Conservation (phyloP, 1,284 basidiomycete species). For the Abortiporus biennis region DNA sequence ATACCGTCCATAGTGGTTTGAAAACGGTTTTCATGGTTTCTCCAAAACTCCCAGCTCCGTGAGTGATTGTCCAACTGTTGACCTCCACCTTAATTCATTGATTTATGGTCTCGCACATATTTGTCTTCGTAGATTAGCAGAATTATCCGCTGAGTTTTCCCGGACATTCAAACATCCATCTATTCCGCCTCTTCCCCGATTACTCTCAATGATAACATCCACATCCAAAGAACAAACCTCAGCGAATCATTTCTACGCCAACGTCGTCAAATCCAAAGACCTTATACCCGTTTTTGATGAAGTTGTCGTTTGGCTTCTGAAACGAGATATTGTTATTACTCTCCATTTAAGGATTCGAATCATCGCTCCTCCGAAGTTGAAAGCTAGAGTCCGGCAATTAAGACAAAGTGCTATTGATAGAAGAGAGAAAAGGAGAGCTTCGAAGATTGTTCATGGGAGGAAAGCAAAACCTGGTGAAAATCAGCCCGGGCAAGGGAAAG, state of each 20-base stretch:
- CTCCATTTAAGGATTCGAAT: slow-evolving; percentile 85
- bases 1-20: slow-evolving; percentile 76
- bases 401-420: slow-evolving; percentile 4
- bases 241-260: slow-evolving; percentile 72
- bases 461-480: slow-evolving; percentile 16
- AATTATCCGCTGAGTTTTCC: slow-evolving; percentile 60
- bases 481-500: slow-evolving; percentile 5
- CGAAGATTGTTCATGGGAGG: slow-evolving; percentile 14
- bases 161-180: slow-evolving; percentile 56
- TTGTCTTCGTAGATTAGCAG: slow-evolving; percentile 41
- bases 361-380: slow-evolving; percentile 73
- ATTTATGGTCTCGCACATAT: slow-evolving; percentile 1
- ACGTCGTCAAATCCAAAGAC: slow-evolving; percentile 64
- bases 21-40: slow-evolving; percentile 81
- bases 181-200: slow-evolving; percentile 66
- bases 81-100: slow-evolving; percentile 27
- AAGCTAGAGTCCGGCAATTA: slow-evolving; percentile 39
- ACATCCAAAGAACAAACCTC: slow-evolving; percentile 49
- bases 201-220: slow-evolving; percentile 70
- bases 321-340: slow-evolving; percentile 79
- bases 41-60: slow-evolving; percentile 64
- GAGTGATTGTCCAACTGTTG: too few species aligned
- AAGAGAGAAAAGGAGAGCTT: slow-evolving; percentile 13
- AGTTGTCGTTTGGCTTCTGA: slow-evolving; percentile 90
- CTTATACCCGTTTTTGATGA: slow-evolving; percentile 70